Conservation (phyloP, 2,329 filamentous ascomycete species). For the Septoria linicola region DNA sequence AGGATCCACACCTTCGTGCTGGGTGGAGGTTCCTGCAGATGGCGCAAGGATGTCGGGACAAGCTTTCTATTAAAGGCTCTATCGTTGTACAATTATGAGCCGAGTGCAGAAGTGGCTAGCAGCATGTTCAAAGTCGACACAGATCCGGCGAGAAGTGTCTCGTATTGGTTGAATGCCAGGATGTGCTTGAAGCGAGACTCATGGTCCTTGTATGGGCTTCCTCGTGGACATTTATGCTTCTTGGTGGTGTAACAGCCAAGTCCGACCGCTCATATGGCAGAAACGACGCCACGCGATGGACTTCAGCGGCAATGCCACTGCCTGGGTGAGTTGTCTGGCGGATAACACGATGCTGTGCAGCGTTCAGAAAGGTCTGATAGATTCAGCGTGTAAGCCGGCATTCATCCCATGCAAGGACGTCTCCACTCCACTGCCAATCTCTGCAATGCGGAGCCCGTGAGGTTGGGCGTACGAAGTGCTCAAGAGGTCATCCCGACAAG, state of each 20-base stretch:
- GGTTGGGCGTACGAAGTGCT: neutral
- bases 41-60: conserved; percentile 9
- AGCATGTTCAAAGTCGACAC: conserved; percentile 4
- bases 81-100: conserved; percentile 7
- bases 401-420: conserved; percentile 1
- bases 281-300: neutral
- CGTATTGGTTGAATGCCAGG: conserved; percentile 3
- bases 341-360: neutral
- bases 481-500: neutral
- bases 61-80: conserved; percentile 13
- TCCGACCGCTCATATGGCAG: neutral
- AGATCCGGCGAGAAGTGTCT: conserved; percentile 2
- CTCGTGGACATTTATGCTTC: conserved; percentile 1
- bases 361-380: neutral
- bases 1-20: conserved; percentile 5
- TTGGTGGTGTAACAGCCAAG: neutral
- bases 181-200: neutral
- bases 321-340: no score
- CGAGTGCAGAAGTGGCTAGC: conserved; percentile 12
- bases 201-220: neutral
- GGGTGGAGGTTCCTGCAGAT: conserved; percentile 13
- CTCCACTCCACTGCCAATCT: conserved; percentile 1
- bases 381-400: conserved; percentile 2
- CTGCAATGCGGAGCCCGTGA: neutral
- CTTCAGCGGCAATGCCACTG: neutral